Evolutionary conservation across 2,329 filamentous ascomycete species (phyloP), one percentile per base, ranked within the genome.

Genomic region (Microdochium trichocladiopsis): DNA sequence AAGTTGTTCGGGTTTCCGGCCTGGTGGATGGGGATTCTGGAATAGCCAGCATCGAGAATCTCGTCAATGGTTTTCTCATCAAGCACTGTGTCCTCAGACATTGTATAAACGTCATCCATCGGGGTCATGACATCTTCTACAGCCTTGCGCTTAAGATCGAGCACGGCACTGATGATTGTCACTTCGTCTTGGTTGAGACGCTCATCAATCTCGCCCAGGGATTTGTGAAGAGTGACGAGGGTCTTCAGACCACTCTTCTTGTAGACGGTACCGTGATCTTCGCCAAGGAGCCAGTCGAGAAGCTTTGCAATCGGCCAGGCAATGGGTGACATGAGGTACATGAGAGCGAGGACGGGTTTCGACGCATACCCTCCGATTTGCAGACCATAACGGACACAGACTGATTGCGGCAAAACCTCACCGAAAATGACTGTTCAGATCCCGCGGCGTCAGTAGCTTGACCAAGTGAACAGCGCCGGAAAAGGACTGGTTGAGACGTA

Each of bases 171-270:
- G 69, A 99, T 99, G 67, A 99, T 99, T 55, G 94, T 97, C 58
- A 99, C 94, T 69, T 99, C 94, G 65, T 99, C 94, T 60, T 96
- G 88, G 69, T 96, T 97, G 51, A 99, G 76, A 53, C 94, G 87
- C 65, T 99, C 91, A 37, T 87, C 87, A 25, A 88, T 87, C 47
- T 90, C 85, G 25, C 94, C 94, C 12, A 97, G 74, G 2, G 89
- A 95, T 70, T 95, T 91, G 74, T 99, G 94, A 16, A 99, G 77
- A 0, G 91, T 96, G 25, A 99, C 94, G 25, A 99, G 77, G 0
- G 94, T 97, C 76, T 99, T 99, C 60, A 99, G 73, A 0, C 94
- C 94, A 55, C 91, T 93, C 75, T 97, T 99, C 73, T 97, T 97
- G 82, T 99, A 99, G 45, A 93, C 85, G 1, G 92, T 96, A 51